Evolutionary conservation across 495 filamentous ascomycete genomes (phyloP).

Genomic region (Podospora fimiseda): DNA sequence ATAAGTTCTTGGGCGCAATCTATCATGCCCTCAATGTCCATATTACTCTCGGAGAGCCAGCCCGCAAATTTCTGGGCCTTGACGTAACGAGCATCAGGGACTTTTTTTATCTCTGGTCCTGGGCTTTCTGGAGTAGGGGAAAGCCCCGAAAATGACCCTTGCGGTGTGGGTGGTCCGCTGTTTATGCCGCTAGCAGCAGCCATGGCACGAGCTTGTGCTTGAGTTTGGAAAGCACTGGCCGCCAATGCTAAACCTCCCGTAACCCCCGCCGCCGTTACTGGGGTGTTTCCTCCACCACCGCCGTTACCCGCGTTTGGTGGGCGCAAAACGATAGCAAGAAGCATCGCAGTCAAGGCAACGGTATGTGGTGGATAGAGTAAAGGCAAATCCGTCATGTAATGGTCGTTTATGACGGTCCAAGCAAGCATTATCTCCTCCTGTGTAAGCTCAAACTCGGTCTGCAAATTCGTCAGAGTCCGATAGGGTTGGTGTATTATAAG

Average conservation of each 20-base stretch:
- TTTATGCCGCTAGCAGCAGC: slow-evolving; percentile 11
- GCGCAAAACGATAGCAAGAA: slow-evolving; percentile 75
- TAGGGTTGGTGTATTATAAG: slow-evolving; percentile 98
- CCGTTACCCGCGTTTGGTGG: slow-evolving; percentile 22
- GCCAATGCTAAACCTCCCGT: slow-evolving; percentile 31
- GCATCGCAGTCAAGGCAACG: slow-evolving; percentile 83
- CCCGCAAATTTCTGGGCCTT: slow-evolving; percentile 69
- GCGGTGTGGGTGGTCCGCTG: slow-evolving; percentile 10
- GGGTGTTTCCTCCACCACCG: not conserved
- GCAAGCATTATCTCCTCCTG: slow-evolving; percentile 74
- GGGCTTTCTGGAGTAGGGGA: slow-evolving; percentile 12
- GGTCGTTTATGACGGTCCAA: slow-evolving; percentile 89
- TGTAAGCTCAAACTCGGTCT: slow-evolving; percentile 59
- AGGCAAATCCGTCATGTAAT: slow-evolving; percentile 90
- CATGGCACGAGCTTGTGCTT: slow-evolving; percentile 22
- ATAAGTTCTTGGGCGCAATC: slow-evolving; percentile 95
- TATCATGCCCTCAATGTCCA: slow-evolving; percentile 87
- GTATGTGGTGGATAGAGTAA: slow-evolving; percentile 83
- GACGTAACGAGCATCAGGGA: slow-evolving; percentile 34
- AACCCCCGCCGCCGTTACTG: not conserved
- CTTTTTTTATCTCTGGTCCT: slow-evolving; percentile 16
- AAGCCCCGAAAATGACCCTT: slow-evolving; percentile 2
- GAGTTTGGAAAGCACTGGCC: slow-evolving; percentile 31
- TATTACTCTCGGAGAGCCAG: slow-evolving; percentile 87
- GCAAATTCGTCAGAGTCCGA: slow-evolving; percentile 71